Evolutionary conservation across 2,329 filamentous ascomycete species (phyloP), one percentile per base, ranked within the genome.

Genomic region (Venturia asperata): DNA sequence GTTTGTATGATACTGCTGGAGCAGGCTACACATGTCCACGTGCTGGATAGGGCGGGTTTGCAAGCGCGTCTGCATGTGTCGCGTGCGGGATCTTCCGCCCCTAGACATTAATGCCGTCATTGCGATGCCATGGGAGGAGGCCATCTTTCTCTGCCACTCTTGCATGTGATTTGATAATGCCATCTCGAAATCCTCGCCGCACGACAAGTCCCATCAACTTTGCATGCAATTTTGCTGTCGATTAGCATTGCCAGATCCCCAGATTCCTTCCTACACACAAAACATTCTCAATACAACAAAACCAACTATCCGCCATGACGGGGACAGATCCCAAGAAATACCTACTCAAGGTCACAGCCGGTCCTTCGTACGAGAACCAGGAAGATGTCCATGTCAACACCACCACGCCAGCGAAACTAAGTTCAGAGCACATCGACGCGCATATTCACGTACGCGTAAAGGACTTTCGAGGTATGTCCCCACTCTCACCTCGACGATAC

Each of bases 311-410:
- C 30, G 34, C 52, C 17, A 58, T 37, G 52, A n/a, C 30, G 52
- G 27, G 27, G 2, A 58, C 30, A 21, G 52, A 58, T 15, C 52
- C 60, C n/a, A 45, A 47, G 60, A 87, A 90, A 69, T 96, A 94
- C 76, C 83, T 90, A 62, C 82, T 97, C 67, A 85, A 84, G 69
- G 87, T 97, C 65, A 95, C 91, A 0, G 91, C 91, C 0, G 93
- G 93, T 2, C 82, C 89, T 1, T 80, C 80, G 68, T 96, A 97
- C 77, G 85, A 94, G 73, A 76, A 81, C 42, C 76, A 81, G n/a
- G 83, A 83, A n/a, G 92, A 96, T 71, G 77, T 86, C 67, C 79
- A 85, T 37, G 89, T 97, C 74, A 97, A 97, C 77, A 81, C 80
- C 13, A 75, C 87, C 37, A 76, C 84, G 66, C 82, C 87, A 0